phyloP scores from a whole-genome alignment of 2,329 filamentous ascomycete species.

The Verticillium alfalfae region DNA sequence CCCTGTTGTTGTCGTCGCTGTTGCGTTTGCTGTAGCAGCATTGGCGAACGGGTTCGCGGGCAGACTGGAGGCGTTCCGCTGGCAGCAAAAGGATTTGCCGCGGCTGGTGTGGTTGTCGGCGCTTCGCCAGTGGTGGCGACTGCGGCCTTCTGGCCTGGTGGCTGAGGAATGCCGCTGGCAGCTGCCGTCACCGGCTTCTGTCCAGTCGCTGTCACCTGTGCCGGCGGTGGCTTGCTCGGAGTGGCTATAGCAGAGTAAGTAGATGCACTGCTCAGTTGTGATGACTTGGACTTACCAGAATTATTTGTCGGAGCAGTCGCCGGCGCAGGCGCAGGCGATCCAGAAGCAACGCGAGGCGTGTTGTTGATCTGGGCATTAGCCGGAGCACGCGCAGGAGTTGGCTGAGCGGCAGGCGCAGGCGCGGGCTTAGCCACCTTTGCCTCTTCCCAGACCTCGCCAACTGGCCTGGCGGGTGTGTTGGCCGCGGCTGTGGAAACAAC shows the following conservation, averaged over 20 bases:
- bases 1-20: conserved; percentile 16
- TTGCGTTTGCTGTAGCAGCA: not conserved
- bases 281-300: conserved; percentile 6
- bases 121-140: not conserved
- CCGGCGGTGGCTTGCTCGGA: conserved; percentile 3
- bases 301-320: conserved; percentile 9
- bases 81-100: not conserved
- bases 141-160: conserved; percentile 4
- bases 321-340: conserved; percentile 9
- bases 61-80: not conserved
- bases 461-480: conserved; percentile 80
- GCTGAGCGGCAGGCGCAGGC: conserved; percentile 6
- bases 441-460: conserved; percentile 80
- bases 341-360: not conserved
- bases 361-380: conserved; percentile 2
- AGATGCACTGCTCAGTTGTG: not conserved
- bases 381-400: conserved; percentile 4
- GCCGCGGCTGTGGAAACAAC: conserved; percentile 75
- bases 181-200: conserved; percentile 1
- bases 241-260: not conserved
- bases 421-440: conserved; percentile 50
- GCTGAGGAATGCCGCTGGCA: conserved; percentile 4
- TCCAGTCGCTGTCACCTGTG: not conserved
- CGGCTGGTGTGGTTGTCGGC: not conserved
- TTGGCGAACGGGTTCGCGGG: conserved; percentile 7